Percentiles rank a stretch among this genome's conserved stretches.
These are phyloP conservation scores for Microstegium vimineum DNA, from an alignment of 176 grass and related monocot species.

Conservation along the genomic window DNA sequence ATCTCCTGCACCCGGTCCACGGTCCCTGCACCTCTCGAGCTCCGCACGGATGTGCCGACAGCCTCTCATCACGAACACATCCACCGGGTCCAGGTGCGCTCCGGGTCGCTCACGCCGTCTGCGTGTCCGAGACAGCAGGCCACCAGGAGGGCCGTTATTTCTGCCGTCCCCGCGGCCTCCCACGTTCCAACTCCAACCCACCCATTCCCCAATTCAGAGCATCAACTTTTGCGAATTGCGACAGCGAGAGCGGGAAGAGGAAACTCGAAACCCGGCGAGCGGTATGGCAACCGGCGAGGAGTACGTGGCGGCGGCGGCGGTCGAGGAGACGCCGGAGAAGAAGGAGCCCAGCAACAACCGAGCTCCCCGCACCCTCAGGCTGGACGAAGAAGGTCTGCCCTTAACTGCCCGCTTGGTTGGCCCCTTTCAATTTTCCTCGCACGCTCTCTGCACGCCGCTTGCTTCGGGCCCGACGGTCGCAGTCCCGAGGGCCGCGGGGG, in stretches of 20 bases:
- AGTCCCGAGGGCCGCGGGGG: neutral
- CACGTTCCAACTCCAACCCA: neutral
- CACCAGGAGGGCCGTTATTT: conserved; percentile 33
- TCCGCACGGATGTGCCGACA: neutral
- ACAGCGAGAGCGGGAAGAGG: conserved; percentile 46
- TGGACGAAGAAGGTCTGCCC: conserved; percentile 63
- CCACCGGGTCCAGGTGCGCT: neutral
- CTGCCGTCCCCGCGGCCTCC: neutral
- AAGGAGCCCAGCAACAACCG: conserved; percentile 4
- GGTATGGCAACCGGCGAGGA: conserved; percentile 33
- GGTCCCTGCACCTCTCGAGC: neutral
- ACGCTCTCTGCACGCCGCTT: neutral
- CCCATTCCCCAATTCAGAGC: conserved; percentile 20
- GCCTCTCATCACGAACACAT: fast-evolving
- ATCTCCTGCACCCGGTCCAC: neutral
- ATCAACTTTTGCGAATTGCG: conserved; percentile 17
- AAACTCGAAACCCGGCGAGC: conserved; percentile 43
- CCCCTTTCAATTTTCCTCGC: neutral
- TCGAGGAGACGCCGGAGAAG: conserved; percentile 24
- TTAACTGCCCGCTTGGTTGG: neutral
- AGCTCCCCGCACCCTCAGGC: conserved; percentile 45
- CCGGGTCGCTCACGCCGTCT: conserved; percentile 13
- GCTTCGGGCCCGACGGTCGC: neutral
- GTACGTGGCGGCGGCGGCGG: conserved; percentile 12
- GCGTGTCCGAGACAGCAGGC: neutral